Evolutionary conservation across 306 rosid species (phyloP), one percentile per base, ranked within the genome.

Genomic region (Dalbergia cultrata): DNA sequence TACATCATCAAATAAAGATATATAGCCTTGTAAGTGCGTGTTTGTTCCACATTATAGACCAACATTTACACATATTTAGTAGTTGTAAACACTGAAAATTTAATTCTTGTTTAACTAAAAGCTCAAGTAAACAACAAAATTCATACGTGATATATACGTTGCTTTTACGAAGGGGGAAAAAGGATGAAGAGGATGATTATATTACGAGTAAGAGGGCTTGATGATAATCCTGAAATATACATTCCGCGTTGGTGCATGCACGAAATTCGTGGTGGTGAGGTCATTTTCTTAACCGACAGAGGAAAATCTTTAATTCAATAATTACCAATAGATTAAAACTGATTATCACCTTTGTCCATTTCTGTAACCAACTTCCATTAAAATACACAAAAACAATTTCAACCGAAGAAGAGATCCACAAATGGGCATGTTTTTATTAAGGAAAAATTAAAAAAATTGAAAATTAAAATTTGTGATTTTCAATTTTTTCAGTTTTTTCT

Each of bases 261-360:
- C 70, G 16, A 17, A 26, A 74, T 73, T 57, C 45, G 35, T 65
- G 80, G 75, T 33, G 53, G 52, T 4, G 22, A 65, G n/a, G 12
- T 62, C 65, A 67, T 33, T 45, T 56, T 14, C 44, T 13, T 37
- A 17, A 14, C 21, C 54, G 60, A 54, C 53, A 21, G 39, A 34
- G 56, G 37, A 37, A 26, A 12, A 45, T 54, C 43, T 66, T 59
- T 43, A 67, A 56, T 26, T 39, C 21, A 16, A 14, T 11, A 47
- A 62, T 65, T 76, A 14, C 39, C 49, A 14, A 50, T 54, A 11
- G 67, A 61, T 67, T 50, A 14, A 58, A 60, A 54, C 4, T 49
- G 80, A 79, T 60, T 60, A 52, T 68, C 67, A 79, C 70, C 14
- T 33, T 67, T 69, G 72, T 61, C 64, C 49, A 62, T 19, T 60